These are phyloP conservation scores for Hericium coralloides DNA, from an alignment of 768 basidiomycete genomes.

Conservation along the genomic window DNA sequence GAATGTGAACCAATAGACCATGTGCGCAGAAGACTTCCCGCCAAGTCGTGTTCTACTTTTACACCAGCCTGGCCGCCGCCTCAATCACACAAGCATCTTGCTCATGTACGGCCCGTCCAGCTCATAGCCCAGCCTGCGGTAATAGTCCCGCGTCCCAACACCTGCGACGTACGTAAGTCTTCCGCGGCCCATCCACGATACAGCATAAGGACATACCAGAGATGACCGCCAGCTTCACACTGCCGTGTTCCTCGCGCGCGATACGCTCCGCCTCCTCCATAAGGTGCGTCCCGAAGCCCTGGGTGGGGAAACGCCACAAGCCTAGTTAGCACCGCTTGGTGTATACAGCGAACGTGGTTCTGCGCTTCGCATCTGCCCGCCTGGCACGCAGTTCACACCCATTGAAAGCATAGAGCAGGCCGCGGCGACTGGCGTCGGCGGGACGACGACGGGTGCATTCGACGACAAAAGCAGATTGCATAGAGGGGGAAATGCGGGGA, in stretches of 20 bases:
- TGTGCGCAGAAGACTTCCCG: no score
- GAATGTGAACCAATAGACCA: no score
- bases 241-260: slow-evolving; percentile 94
- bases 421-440: neutral
- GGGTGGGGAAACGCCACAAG: neutral
- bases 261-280: slow-evolving; percentile 99
- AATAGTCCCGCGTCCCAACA: slow-evolving; percentile 96
- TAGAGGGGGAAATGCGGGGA: neutral
- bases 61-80: no score
- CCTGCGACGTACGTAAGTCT: slow-evolving; percentile 31
- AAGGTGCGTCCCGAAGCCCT: slow-evolving; percentile 93
- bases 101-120: slow-evolving; percentile 98
- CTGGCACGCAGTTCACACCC: neutral
- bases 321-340: neutral
- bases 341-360: neutral
- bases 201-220: slow-evolving; percentile 48
- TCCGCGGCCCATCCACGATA: neutral
- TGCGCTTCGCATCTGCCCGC: neutral
- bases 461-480: neutral
- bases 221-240: slow-evolving; percentile 93
- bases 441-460: no score
- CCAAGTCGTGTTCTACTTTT: no score
- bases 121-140: slow-evolving; percentile 87
- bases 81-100: slow-evolving; percentile 44
- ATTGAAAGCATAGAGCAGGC: neutral